Evolutionary conservation across 2,329 filamentous ascomycete species (phyloP).

Genomic region (Paecilomyces sp.): DNA sequence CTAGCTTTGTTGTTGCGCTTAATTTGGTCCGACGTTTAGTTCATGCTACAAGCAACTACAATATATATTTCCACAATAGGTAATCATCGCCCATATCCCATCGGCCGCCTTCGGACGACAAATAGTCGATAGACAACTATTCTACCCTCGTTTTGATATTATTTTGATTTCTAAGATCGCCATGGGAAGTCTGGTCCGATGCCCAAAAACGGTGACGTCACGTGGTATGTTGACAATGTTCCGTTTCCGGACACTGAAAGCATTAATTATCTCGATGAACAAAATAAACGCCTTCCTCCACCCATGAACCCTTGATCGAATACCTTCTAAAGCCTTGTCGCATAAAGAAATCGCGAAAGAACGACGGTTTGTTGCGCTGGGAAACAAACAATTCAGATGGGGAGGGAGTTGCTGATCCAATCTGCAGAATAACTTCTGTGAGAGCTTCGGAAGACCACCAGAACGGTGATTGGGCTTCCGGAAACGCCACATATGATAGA

Average conservation of each 20-base stretch:
- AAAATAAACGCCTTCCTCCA: too few species aligned
- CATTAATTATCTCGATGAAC: too few species aligned
- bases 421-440: neutral
- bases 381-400: neutral
- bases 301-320: too few species aligned
- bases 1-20: too few species aligned
- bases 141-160: neutral
- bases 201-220: neutral
- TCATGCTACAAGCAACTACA: neutral
- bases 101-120: too few species aligned
- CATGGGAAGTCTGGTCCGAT: neutral
- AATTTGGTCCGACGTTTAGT: too few species aligned
- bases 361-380: too few species aligned
- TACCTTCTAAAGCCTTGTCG: too few species aligned
- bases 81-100: too few species aligned
- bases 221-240: neutral
- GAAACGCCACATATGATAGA: neutral
- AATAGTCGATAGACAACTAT: too few species aligned
- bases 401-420: neutral
- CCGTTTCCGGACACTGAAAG: neutral
- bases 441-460: neutral
- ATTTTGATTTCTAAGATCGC: neutral
- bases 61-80: too few species aligned
- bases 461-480: neutral
- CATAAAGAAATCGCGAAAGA: too few species aligned